Base-by-base conservation (phyloP, 208 protist genomes). In the Leishmania braziliensis region DNA sequence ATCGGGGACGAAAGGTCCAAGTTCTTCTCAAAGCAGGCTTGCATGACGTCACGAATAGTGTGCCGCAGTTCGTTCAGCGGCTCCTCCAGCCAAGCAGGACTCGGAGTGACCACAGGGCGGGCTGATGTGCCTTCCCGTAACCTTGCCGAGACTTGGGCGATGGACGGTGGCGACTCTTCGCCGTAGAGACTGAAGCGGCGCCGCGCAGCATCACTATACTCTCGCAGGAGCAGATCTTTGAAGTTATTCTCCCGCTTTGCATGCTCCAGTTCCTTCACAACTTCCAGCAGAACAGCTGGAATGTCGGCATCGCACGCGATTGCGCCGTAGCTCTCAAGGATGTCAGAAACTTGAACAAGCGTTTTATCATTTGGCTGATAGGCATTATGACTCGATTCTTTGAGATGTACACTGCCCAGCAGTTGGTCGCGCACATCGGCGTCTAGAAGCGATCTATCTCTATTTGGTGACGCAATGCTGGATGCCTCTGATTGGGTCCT, bases 201-300 rank as follows among this genome's bases (percentile, higher is more conserved):
- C 39, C 84, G 81, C 46, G 88, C 87, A 20, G 84, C 51, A 1
- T 78, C 79, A 75, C 86, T 84, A 77, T 95, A 95, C 71, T 90
- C 84, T 16, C 84, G 82, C 46, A 95, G 65, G 50, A 94, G 83
- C 60, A 89, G 54, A 62, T 86, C 81, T 62, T 91, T 89, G 46
- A 87, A 84, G 36, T 74, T 79, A 80, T 86, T 88, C 43, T 91
- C 87, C 14, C 84, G 68, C 78, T 89, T 91, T 0, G 84, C 62
- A 8, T 68, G 71, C 43, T 96, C 92, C 26, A 92, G 78, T n/a
- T 94, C 88, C 62, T 90, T 89, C 29, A 93, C 71, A 14, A 93
- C 71, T 20, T 77, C 78, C 9, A 90, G 76, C 50, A 93, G 83
- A 6, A 94, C 84, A 51, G 78, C 54, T 5, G 88, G 86, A n/a